A percentile compares a stretch with the other conserved stretches of the same genome.
Conservation (phyloP, 768 basidiomycete species). For the Trametes coccinea region DNA sequence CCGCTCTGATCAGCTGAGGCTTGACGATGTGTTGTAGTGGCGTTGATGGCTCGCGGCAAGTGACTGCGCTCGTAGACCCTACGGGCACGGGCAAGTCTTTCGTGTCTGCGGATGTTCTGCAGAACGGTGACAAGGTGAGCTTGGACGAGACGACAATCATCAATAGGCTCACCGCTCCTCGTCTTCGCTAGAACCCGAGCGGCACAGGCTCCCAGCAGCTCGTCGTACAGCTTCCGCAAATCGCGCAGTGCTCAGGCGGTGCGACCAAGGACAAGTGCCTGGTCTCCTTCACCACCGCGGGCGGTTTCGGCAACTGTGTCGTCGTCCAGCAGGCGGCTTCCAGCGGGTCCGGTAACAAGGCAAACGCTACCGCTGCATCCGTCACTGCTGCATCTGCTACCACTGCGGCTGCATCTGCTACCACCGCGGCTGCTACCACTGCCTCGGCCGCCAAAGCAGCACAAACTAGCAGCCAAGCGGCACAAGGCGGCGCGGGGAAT, state of each 20-base stretch:
- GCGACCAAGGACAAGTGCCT: conserved; percentile 46
- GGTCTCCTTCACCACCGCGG: conserved; percentile 50
- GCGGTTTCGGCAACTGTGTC: conserved; percentile 56
- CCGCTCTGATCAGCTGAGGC: background rate
- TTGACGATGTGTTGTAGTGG: conserved; percentile 32
- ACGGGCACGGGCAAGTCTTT: conserved; percentile 38
- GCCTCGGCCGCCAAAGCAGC: background rate
- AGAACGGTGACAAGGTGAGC: conserved; percentile 51
- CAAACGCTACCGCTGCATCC: background rate
- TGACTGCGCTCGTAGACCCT: conserved; percentile 48
- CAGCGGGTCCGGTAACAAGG: background rate
- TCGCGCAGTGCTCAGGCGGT: conserved; percentile 54
- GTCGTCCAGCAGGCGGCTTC: conserved; percentile 40
- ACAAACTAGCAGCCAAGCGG: too few species aligned
- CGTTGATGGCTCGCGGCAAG: conserved; percentile 47
- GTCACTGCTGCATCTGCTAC: background rate
- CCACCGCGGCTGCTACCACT: background rate
- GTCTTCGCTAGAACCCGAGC: conserved; percentile 39
- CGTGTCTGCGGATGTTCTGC: conserved; percentile 41
- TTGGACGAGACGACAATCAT: background rate
- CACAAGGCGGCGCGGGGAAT: too few species aligned
- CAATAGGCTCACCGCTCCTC: background rate
- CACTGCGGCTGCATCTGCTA: background rate
- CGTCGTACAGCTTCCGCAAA: conserved; percentile 46
- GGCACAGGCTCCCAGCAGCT: conserved; percentile 42